These are phyloP conservation scores for Massarina eburnea DNA, from an alignment of 2,329 filamentous ascomycete species.

Conservation along the genomic window DNA sequence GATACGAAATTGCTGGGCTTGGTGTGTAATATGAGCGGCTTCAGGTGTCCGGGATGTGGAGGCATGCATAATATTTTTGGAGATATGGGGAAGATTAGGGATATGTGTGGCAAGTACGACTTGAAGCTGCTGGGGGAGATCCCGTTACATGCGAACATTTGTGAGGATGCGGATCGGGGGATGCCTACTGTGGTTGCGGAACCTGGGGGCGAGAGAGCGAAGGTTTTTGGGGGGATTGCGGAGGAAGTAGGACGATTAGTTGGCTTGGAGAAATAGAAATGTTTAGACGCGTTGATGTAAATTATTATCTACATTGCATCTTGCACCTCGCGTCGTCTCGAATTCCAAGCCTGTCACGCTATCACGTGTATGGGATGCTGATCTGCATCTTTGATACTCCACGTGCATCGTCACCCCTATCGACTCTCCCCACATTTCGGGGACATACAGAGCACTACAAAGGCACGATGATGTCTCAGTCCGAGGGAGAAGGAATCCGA, in stretches of 20 bases:
- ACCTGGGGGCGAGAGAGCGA: conserved; percentile 70
- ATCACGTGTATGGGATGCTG: neutral
- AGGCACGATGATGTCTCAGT: too few relatives aligned
- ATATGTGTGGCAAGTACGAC: conserved; percentile 69
- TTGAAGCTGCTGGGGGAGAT: conserved; percentile 87
- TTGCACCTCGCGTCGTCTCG: neutral
- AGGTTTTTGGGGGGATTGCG: conserved; percentile 73
- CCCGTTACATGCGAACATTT: conserved; percentile 82
- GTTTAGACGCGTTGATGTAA: neutral
- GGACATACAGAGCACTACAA: too few relatives aligned
- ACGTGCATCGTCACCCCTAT: neutral
- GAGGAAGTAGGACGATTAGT: conserved; percentile 45
- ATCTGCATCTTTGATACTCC: neutral
- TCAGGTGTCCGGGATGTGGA: conserved; percentile 54
- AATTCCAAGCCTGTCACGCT: neutral
- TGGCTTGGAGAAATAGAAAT: conserved; percentile 14
- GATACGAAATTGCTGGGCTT: conserved; percentile 78
- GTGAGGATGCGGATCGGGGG: conserved; percentile 81
- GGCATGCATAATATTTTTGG: conserved; percentile 45
- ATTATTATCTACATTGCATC: neutral
- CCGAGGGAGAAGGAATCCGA: neutral
- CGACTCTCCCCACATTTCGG: too few relatives aligned
- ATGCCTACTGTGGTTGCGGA: conserved; percentile 89
- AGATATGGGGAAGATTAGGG: conserved; percentile 74
- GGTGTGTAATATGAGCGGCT: conserved; percentile 56